Percentiles rank a stretch among this genome's conserved stretches.
These are phyloP conservation scores for Begonia peltatifolia DNA, from an alignment of 306 rosid species.

Conservation along the genomic window DNA sequence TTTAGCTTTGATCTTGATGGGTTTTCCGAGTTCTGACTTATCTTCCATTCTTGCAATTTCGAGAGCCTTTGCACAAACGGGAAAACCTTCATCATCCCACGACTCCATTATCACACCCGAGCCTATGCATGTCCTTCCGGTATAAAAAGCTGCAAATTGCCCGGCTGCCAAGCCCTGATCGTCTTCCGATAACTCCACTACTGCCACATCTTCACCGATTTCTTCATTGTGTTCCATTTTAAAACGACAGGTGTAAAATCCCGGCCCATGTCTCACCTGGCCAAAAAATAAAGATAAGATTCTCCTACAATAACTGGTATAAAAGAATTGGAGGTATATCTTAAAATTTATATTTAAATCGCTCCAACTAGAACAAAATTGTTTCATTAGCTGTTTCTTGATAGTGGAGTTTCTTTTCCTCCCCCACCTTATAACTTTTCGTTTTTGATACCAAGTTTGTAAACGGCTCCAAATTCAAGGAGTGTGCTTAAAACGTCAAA, in stretches of 20 bases:
- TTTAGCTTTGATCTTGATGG: slow-evolving; percentile 69
- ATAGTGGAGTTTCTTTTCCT: too few relatives aligned
- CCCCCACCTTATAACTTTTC: too few relatives aligned
- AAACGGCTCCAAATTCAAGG: too few relatives aligned
- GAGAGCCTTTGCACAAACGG: slow-evolving; percentile 66
- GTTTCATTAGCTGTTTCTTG: too few relatives aligned
- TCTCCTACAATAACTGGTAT: too few relatives aligned
- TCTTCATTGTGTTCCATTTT: slow-evolving; percentile 36
- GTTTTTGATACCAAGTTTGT: too few relatives aligned
- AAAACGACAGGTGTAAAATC: slow-evolving; percentile 50
- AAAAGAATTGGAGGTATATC: too few relatives aligned
- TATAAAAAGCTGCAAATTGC: slow-evolving; percentile 78
- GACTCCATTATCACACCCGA: slow-evolving; percentile 87
- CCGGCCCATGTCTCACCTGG: slow-evolving; percentile 93
- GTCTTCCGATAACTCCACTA: slow-evolving; percentile 54
- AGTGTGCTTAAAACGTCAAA: too few relatives aligned
- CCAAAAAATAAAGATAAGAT: too few relatives aligned
- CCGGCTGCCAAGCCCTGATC: slow-evolving; percentile 98
- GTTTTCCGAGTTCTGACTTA: slow-evolving; percentile 79
- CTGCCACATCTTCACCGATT: slow-evolving; percentile 33
- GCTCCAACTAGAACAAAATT: too few relatives aligned
- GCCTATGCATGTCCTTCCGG: slow-evolving; percentile 69
- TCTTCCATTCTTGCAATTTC: slow-evolving; percentile 68
- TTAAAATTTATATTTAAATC: too few relatives aligned
- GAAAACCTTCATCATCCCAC: slow-evolving; percentile 75